Conservation (phyloP, 495 filamentous ascomycete genomes). For the Penicillium odoratum region DNA sequence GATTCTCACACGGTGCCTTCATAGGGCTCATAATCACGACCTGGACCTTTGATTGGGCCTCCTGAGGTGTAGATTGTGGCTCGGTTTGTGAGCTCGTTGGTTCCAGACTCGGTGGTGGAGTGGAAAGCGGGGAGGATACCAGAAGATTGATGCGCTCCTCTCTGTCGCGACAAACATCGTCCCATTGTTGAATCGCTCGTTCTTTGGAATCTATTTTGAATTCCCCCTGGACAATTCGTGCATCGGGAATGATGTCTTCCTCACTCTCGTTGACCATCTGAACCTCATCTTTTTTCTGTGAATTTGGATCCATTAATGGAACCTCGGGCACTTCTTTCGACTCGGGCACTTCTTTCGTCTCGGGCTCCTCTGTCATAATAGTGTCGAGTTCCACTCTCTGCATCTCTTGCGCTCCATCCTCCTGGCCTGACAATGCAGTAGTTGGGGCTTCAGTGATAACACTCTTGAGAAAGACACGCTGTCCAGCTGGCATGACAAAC, state of each 20-base stretch:
- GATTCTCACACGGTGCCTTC: not conserved
- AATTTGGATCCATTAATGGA: not conserved
- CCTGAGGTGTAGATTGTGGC: not conserved
- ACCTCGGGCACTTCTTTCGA: not conserved
- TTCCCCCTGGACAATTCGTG: not conserved
- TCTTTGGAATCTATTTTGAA: not conserved
- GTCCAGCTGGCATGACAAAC: slow-evolving; percentile 47
- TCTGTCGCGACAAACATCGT: not conserved
- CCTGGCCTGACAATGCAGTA: not conserved
- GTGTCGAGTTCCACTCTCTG: not conserved
- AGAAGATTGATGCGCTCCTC: not conserved
- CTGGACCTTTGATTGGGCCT: slow-evolving; percentile 8
- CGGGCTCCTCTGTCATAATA: not conserved
- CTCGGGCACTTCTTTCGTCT: not conserved
- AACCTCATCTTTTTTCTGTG: not conserved
- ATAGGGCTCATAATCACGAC: slow-evolving; percentile 20
- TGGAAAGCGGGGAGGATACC: not conserved
- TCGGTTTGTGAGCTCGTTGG: not conserved
- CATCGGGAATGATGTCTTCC: not conserved
- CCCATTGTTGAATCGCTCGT: not conserved
- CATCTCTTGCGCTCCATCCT: slow-evolving; percentile 2
- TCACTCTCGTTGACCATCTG: not conserved
- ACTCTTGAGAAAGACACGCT: slow-evolving; percentile 39
- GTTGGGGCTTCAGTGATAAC: not conserved
- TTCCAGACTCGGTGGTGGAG: not conserved